These are phyloP conservation scores for Globisporangium orthogonon DNA, from an alignment of 352 stramenopile genomes.

Conservation along the genomic window DNA sequence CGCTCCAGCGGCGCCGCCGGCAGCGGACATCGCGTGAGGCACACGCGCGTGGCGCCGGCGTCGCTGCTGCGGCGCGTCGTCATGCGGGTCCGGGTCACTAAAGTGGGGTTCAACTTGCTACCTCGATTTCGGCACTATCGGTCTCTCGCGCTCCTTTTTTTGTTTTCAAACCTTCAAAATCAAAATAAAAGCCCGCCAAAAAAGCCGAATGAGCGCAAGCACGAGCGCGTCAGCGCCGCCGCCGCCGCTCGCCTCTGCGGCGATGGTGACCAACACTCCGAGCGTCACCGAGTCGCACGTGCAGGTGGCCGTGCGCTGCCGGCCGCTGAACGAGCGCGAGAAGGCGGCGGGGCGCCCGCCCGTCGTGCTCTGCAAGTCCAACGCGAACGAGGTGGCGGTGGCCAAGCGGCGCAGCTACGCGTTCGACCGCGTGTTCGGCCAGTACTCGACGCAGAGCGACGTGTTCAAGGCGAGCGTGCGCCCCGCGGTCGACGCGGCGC, in stretches of 20 bases:
- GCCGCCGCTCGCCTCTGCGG: not conserved
- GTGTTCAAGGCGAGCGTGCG: constrained; percentile 92
- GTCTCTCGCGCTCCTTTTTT: too few species aligned
- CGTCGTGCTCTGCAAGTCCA: constrained; percentile 84
- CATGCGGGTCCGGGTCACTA: too few species aligned
- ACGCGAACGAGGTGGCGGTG: constrained; percentile 82
- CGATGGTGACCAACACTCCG: not conserved
- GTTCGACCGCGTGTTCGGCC: constrained; percentile 91
- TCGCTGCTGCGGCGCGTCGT: too few species aligned
- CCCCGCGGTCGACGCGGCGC: constrained; percentile 94
- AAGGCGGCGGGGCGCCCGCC: constrained; percentile 64
- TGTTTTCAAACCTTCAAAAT: too few species aligned
- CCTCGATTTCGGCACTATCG: too few species aligned
- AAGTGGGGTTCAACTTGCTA: too few species aligned
- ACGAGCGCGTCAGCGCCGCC: not conserved
- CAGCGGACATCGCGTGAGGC: too few species aligned
- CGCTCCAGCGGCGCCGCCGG: too few species aligned
- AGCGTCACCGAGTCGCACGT: constrained; percentile 35
- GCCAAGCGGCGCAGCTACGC: constrained; percentile 88
- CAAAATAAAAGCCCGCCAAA: too few species aligned
- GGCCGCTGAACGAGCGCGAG: constrained; percentile 86
- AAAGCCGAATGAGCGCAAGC: too few species aligned
- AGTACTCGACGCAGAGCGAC: constrained; percentile 96
- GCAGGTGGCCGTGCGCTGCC: constrained; percentile 88
- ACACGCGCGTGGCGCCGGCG: too few species aligned